Conservation (phyloP, 2,329 filamentous ascomycete genomes). For the Sphaerostilbella broomeana region DNA sequence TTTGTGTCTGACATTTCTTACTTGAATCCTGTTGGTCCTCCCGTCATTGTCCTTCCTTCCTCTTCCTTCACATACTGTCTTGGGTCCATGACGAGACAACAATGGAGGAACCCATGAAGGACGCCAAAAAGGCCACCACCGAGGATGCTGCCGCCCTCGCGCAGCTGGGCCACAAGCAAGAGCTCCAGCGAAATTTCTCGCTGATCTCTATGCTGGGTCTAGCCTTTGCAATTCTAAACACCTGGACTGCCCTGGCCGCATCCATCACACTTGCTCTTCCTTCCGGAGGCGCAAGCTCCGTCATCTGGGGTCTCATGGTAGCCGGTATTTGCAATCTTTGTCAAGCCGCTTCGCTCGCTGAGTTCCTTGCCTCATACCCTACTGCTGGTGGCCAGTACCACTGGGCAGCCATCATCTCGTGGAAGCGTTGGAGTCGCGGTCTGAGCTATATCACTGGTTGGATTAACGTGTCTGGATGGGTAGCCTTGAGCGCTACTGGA, state of each 20-base stretch:
- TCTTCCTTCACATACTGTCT: neutral
- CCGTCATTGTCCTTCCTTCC: neutral
- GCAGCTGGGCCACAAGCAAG: constrained; percentile 41
- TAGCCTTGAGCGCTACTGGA: constrained; percentile 60
- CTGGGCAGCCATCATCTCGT: constrained; percentile 62
- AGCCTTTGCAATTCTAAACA: constrained; percentile 44
- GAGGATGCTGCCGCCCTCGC: constrained; percentile 36
- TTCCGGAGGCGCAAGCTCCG: constrained; percentile 62
- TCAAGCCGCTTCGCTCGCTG: constrained; percentile 61
- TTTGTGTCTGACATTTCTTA: too few species aligned
- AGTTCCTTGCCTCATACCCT: constrained; percentile 61
- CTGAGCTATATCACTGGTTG: constrained; percentile 67
- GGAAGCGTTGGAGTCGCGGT: constrained; percentile 52
- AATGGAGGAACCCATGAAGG: constrained; percentile 11
- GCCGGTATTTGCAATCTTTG: constrained; percentile 64
- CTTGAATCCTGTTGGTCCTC: neutral
- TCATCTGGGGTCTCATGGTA: constrained; percentile 63
- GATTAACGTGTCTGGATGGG: constrained; percentile 68
- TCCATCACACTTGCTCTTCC: constrained; percentile 50
- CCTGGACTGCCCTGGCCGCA: constrained; percentile 43
- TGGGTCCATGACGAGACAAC: constrained; percentile 2
- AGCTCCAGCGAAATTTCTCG: constrained; percentile 45
- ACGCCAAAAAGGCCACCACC: constrained; percentile 2
- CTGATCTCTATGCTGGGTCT: constrained; percentile 42
- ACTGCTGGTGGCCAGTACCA: constrained; percentile 60